A percentile compares a stretch with the other conserved stretches of the same genome.
phyloP scores from a whole-genome alignment of 345 rosid species.

The Boechera stricta region DNA sequence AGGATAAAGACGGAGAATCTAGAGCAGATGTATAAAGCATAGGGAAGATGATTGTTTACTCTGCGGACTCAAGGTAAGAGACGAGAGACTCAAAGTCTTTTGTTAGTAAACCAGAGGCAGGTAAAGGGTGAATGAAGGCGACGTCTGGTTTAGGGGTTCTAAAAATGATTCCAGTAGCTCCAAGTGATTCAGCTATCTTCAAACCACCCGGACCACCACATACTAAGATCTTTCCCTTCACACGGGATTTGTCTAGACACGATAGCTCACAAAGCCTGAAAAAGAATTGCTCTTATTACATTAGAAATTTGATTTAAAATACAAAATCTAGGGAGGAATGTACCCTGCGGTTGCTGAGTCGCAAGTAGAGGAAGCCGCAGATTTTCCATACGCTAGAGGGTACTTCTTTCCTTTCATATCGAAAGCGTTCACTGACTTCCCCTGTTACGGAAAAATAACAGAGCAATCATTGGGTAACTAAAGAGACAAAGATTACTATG shows the following conservation, averaged over 20 bases:
- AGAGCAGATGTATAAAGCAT: not conserved
- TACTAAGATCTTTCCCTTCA: constrained; percentile 52
- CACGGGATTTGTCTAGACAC: constrained; percentile 32
- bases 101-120: constrained; percentile 24
- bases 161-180: constrained; percentile 42
- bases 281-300: not conserved
- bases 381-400: constrained; percentile 44
- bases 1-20: not conserved
- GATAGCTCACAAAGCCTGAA: constrained; percentile 20
- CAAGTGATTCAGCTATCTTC: not conserved
- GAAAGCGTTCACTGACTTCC: constrained; percentile 49
- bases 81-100: constrained; percentile 3
- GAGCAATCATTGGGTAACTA: not conserved
- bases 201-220: not conserved
- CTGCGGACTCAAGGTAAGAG: constrained; percentile 39
- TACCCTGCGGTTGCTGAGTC: constrained; percentile 6
- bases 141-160: not conserved
- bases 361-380: constrained; percentile 17
- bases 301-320: not conserved
- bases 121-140: constrained; percentile 31
- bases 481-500: not conserved
- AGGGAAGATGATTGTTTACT: constrained; percentile 35
- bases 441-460: constrained; percentile 39
- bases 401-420: constrained; percentile 37
- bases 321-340: not conserved